phyloP scores from a whole-genome alignment of 495 filamentous ascomycete genomes.

The Amorphotheca resinae region DNA sequence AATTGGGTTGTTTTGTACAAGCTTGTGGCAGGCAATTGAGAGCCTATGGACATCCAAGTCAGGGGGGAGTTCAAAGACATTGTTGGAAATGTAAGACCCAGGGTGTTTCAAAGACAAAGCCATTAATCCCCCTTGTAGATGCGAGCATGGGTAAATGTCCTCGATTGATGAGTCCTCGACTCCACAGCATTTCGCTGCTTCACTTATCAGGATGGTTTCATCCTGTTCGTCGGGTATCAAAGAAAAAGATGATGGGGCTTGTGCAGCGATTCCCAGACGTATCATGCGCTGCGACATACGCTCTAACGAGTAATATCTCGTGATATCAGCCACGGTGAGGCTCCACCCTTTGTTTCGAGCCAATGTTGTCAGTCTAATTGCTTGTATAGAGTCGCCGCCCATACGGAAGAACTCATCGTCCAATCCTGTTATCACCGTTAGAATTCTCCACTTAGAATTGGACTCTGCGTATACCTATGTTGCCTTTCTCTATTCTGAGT shows the following conservation, averaged over 20 bases:
- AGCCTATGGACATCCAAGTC: conserved; percentile 35
- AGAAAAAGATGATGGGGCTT: conserved; percentile 27
- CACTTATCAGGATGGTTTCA: neutral
- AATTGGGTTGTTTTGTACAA: conserved; percentile 35
- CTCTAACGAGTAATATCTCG: neutral
- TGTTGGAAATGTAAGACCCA: conserved; percentile 44
- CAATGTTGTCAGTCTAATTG: conserved; percentile 40
- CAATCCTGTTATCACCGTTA: too few species aligned
- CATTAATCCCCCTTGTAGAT: conserved; percentile 60
- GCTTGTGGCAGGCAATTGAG: conserved; percentile 41
- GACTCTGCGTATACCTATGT: conserved; percentile 25
- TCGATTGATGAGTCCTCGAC: conserved; percentile 32
- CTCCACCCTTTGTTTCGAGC: conserved; percentile 25
- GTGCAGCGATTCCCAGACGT: conserved; percentile 18
- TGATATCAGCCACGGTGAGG: neutral
- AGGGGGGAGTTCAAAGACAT: conserved; percentile 30
- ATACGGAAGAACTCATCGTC: conserved; percentile 44
- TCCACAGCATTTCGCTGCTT: neutral
- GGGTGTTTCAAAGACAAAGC: conserved; percentile 46
- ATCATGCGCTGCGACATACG: neutral
- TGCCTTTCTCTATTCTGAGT: conserved; percentile 24
- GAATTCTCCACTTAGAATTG: too few species aligned
- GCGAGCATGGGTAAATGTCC: conserved; percentile 57
- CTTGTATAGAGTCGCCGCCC: conserved; percentile 41
- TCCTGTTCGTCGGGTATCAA: conserved; percentile 17